phyloP scores from a whole-genome alignment of 495 filamentous ascomycete genomes.

The Penicillium ochrochloron region DNA sequence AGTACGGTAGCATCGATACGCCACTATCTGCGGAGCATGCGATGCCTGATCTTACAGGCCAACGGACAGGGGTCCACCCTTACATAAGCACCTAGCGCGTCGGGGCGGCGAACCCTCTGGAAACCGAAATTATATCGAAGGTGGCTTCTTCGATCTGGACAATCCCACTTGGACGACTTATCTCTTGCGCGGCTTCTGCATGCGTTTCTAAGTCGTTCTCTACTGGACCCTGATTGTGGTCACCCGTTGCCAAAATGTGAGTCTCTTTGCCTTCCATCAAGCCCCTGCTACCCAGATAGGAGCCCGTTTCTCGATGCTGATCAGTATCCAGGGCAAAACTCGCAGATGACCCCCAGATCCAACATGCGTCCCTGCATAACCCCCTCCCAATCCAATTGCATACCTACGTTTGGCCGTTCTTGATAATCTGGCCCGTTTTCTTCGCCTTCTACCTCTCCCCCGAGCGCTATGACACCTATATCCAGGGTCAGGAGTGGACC shows the following conservation, averaged over 20 bases:
- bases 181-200: constrained; percentile 26
- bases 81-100: constrained; percentile 28
- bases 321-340: constrained; percentile 65
- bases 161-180: constrained; percentile 21
- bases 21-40: neutral
- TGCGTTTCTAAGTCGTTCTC: constrained; percentile 36
- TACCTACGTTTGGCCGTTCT: constrained; percentile 89
- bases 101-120: constrained; percentile 42
- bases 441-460: constrained; percentile 81
- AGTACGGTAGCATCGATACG: no score
- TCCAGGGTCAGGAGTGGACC: constrained; percentile 91
- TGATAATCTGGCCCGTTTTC: constrained; percentile 88
- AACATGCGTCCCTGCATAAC: constrained; percentile 82
- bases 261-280: constrained; percentile 23
- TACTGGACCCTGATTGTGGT: constrained; percentile 42
- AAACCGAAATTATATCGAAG: constrained; percentile 41
- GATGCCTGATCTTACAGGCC: neutral
- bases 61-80: constrained; percentile 6
- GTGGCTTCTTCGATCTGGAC: constrained; percentile 48
- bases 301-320: constrained; percentile 24
- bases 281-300: neutral
- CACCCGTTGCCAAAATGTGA: constrained; percentile 45
- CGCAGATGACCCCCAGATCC: constrained; percentile 89
- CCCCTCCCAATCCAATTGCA: constrained; percentile 82
- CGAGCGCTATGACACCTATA: constrained; percentile 86